Evolutionary conservation across 1,284 basidiomycete genomes (phyloP), one percentile per base, ranked within the genome.

Genomic region (Microstroma glucosiphilum): DNA sequence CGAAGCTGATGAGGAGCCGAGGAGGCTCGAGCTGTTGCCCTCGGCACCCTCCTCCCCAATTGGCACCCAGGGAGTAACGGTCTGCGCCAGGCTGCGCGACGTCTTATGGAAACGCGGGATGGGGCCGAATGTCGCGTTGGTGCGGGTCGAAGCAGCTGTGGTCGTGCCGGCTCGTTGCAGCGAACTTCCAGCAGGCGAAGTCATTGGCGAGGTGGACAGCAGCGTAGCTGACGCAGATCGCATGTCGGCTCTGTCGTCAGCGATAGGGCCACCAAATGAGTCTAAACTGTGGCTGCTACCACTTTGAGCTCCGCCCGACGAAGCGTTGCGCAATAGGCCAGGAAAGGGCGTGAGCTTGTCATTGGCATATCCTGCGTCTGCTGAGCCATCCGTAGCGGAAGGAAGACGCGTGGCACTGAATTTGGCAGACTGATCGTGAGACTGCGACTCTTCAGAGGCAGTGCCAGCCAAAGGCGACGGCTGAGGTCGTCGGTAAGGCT

Each of bases 331-430:
- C 21, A 55, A 53, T 17, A 74, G 56, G 12, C 67, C 72, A 1
- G 71, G 72, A 53, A 72, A 74, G 2, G 70, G 71, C 40, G 63
- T 59, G 40, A 74, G 60, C 64, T 72, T 72, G 49, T 67, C 66
- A 56, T 72, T 71, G 3, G 60, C 58, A 0, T 62, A 63, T 43
- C 49, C 15, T 4, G 51, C 25, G 19, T 23, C 56, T 6, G 55
- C 30, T 26, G 61, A 23, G 26, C 6, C 51, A 15, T 51, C 25
- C 17, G 56, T 43, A 12, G 42, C 58, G 12, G 60, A 40, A n/a
- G 59, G 54, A 37, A 49, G 23, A 15, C 48, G 62, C n/a, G 15
- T 54, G 56, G 23, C 12, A n/a, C 9, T 53, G n/a, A 37, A 3
- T 37, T 37, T 37, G 30, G 30, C 3, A 4, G 30, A 9, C 4